Evolutionary conservation across 192 early-diverging fungal species (phyloP).

Genomic region (Entomortierella lignicola): DNA sequence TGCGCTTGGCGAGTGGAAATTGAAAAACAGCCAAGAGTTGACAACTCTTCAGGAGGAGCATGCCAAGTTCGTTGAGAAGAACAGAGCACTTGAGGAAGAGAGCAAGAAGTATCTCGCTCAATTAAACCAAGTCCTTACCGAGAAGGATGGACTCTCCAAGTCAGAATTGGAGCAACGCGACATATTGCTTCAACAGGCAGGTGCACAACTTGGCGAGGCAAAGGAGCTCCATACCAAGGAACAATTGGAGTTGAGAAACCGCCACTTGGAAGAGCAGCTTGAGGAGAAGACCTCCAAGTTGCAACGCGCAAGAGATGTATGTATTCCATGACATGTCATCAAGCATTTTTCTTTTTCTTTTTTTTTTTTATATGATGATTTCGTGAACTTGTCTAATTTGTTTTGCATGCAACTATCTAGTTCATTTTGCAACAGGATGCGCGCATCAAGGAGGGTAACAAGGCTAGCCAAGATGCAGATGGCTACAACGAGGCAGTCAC

Average conservation of each 20-base stretch:
- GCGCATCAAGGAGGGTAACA: slow-evolving; percentile 46
- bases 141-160: slow-evolving; percentile 68
- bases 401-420: slow-evolving; percentile 34
- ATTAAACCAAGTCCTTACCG: slow-evolving; percentile 66
- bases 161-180: slow-evolving; percentile 66
- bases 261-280: slow-evolving; percentile 46
- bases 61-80: slow-evolving; percentile 46
- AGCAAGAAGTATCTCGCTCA: slow-evolving; percentile 52
- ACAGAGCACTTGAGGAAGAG: slow-evolving; percentile 26
- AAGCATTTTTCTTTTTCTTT: too few species aligned
- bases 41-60: slow-evolving; percentile 53
- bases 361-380: background rate
- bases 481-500: slow-evolving; percentile 67
- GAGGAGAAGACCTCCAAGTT: slow-evolving; percentile 36
- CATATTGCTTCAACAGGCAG: slow-evolving; percentile 62
- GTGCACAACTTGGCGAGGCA: slow-evolving; percentile 42
- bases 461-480: slow-evolving; percentile 30
- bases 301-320: slow-evolving; percentile 36
- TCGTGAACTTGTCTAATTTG: background rate
- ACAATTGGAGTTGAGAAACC: slow-evolving; percentile 51
- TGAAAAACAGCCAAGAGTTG: slow-evolving; percentile 32
- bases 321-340: too few species aligned
- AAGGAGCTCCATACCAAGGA: slow-evolving; percentile 40
- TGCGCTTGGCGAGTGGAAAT: slow-evolving; percentile 33
- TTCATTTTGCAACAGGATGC: slow-evolving; percentile 60